Evolutionary conservation across 371 early-diverging fungal species (phyloP).

Genomic region (Batkoa obscura): DNA sequence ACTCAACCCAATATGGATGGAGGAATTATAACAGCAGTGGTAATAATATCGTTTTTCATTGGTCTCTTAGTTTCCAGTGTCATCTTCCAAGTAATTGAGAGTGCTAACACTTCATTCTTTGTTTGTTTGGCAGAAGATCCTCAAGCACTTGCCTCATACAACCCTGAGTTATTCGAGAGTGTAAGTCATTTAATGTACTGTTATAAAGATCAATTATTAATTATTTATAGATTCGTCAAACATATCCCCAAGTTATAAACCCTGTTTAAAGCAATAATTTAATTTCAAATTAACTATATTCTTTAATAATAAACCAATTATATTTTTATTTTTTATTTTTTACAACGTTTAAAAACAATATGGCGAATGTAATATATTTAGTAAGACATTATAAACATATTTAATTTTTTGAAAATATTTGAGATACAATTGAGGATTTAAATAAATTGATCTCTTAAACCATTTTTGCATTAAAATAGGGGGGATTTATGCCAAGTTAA

Average conservation of each 20-base stretch:
- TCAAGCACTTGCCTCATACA: slow-evolving; percentile 22
- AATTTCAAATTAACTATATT: neutral
- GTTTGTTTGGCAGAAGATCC: slow-evolving; percentile 81
- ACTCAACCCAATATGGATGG: neutral
- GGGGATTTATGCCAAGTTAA: no score
- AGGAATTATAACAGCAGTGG: slow-evolving; percentile 6
- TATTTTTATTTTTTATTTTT: no score
- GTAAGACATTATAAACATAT: no score
- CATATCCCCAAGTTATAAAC: slow-evolving; percentile 7
- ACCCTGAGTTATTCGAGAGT: slow-evolving; percentile 22
- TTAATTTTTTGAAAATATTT: no score
- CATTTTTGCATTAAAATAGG: no score
- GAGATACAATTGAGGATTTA: no score
- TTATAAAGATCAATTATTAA: neutral
- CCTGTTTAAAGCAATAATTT: neutral
- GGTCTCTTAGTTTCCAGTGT: slow-evolving; percentile 18
- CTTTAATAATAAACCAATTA: no score
- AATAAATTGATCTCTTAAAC: no score
- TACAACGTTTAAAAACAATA: no score
- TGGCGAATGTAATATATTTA: no score
- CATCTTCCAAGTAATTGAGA: slow-evolving; percentile 48
- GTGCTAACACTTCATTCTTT: slow-evolving; percentile 64
- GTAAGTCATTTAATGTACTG: neutral
- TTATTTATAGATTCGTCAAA: slow-evolving; percentile 6
- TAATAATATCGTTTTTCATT: neutral